Evolutionary conservation across 257 asterid species (phyloP).

Genomic region (Solanum lycopersicoides): DNA sequence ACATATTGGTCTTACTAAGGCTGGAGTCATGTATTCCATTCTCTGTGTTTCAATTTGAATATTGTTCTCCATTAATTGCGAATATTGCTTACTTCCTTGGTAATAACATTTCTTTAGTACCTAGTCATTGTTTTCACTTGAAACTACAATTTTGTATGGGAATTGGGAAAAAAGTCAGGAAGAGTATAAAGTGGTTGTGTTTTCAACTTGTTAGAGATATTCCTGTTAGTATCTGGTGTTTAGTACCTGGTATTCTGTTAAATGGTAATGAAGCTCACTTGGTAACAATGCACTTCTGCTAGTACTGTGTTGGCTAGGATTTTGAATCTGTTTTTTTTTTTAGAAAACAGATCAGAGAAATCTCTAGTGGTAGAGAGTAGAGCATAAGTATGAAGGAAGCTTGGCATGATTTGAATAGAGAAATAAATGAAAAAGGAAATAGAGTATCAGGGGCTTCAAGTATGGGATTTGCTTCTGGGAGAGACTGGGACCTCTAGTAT

Average conservation of each 20-base stretch:
- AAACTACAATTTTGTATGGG: not conserved
- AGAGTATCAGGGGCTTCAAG: not conserved
- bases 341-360: not conserved
- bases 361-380: not conserved
- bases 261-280: not conserved
- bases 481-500: not conserved
- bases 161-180: not conserved
- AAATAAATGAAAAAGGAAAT: not conserved
- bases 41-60: not conserved
- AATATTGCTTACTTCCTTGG: not conserved
- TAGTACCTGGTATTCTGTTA: not conserved
- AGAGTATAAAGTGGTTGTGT: not conserved
- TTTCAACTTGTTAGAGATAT: not conserved
- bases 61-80: not conserved
- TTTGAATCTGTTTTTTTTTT: not conserved
- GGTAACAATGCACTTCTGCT: not conserved
- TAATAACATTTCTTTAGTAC: not conserved
- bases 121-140: not conserved
- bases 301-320: not conserved
- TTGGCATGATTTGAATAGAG: not conserved
- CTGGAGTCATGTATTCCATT: not conserved
- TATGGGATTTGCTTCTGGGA: not conserved
- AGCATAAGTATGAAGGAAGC: not conserved
- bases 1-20: not conserved
- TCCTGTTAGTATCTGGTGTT: not conserved